Evolutionary conservation across 2,329 filamentous ascomycete genomes (phyloP).

Genomic region (Zasmidium citrigriseum): DNA sequence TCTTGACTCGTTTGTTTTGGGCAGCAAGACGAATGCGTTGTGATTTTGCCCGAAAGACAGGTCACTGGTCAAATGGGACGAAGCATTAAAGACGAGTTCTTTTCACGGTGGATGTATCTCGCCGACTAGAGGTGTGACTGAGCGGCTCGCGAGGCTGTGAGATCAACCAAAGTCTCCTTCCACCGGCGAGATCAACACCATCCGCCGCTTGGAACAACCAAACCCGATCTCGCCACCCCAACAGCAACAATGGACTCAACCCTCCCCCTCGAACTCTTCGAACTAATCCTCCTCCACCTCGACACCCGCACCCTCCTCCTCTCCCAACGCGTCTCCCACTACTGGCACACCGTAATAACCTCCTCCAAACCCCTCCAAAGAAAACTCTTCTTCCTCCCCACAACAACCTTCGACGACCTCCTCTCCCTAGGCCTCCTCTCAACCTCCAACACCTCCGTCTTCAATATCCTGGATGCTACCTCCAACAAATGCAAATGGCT

Average conservation of each 20-base stretch:
- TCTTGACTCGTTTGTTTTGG: too few relatives aligned
- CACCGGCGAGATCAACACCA: background rate
- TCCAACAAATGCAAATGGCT: constrained; percentile 19
- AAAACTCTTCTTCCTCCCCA: constrained; percentile 23
- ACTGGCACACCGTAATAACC: constrained; percentile 18
- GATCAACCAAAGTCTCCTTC: too few relatives aligned
- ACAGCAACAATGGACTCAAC: constrained; percentile 6
- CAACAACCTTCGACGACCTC: constrained; percentile 18
- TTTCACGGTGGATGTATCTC: too few relatives aligned
- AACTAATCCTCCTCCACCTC: constrained; percentile 18
- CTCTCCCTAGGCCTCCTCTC: constrained; percentile 15
- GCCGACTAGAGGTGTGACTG: too few relatives aligned
- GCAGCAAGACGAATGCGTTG: too few relatives aligned
- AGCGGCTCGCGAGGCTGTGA: too few relatives aligned
- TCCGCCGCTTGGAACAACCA: too few relatives aligned
- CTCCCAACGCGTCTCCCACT: constrained; percentile 18
- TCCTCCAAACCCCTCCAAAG: constrained; percentile 19
- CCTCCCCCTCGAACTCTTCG: constrained; percentile 17
- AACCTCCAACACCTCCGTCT: constrained; percentile 9
- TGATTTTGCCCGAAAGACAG: too few relatives aligned
- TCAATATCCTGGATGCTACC: constrained; percentile 20
- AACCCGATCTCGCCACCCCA: background rate
- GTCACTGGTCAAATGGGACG: background rate
- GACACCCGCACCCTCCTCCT: constrained; percentile 23
- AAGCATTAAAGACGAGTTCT: background rate